phyloP scores from a whole-genome alignment of 2,329 filamentous ascomycete genomes.

The Colletotrichum sp. region DNA sequence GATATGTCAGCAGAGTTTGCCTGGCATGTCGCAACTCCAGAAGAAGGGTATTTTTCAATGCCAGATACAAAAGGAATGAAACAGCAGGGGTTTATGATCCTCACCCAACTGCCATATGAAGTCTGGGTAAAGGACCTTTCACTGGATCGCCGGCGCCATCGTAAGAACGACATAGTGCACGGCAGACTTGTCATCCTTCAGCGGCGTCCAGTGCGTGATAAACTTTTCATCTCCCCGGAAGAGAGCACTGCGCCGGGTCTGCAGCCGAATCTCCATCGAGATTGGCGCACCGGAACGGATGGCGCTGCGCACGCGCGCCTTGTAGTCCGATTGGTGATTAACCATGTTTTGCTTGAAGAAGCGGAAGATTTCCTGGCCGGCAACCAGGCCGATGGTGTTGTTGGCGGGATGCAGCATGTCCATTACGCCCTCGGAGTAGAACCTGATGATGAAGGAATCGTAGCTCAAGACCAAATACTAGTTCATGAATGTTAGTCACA shows the following conservation, averaged over 20 bases:
- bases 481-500: neutral
- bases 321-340: constrained; percentile 25
- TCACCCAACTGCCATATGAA: neutral
- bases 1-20: too few species aligned
- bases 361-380: constrained; percentile 28
- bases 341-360: constrained; percentile 30
- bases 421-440: constrained; percentile 28
- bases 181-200: constrained; percentile 17
- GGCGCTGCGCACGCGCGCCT: constrained; percentile 22
- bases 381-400: constrained; percentile 23
- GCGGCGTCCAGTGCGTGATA: constrained; percentile 22
- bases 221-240: constrained; percentile 26
- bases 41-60: neutral
- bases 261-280: constrained; percentile 28
- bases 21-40: neutral
- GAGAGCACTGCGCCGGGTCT: constrained; percentile 27
- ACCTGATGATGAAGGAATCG: constrained; percentile 25
- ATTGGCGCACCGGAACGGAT: constrained; percentile 32
- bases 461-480: constrained; percentile 27
- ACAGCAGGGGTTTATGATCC: neutral
- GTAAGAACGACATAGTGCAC: constrained; percentile 18
- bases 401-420: constrained; percentile 26
- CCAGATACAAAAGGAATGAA: neutral
- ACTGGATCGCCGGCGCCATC: constrained; percentile 13
- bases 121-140: neutral